Evolutionary conservation across 345 rosid species (phyloP), one percentile per base, ranked within the genome.

Genomic region (Camelina sativa): DNA sequence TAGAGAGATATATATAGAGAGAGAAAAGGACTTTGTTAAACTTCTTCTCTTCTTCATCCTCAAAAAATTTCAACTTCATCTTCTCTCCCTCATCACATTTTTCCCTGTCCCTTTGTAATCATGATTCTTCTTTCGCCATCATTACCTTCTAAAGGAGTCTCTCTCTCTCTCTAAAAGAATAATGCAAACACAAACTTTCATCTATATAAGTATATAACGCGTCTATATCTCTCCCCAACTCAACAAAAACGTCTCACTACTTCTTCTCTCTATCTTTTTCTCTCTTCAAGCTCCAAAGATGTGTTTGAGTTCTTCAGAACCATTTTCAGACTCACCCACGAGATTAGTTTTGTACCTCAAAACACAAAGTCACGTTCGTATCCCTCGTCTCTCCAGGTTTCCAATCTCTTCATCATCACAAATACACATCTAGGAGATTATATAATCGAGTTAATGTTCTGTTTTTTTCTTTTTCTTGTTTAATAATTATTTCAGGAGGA

Each of bases 81-180:
- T 56, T 79, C 82, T 79, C 82, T 76, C 84, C 74, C 76, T 78
- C 83, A 17, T 79, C 81, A 28, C 84, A 82, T 23, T 35, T 82
- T 56, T 69, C 73, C 76, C 82, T 78, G 77, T 78, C 84, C 87
- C 65, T 74, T 73, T 57, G 94, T 84, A 90, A 92, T 88, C 76
- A 88, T 87, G 96, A 84, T 75, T 81, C 83, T 81, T 79, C 74
- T 32, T 71, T 77, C 22, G 80, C 80, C 88, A 89, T 88, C 90
- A 88, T 88, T 86, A 70, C 92, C 57, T 80, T 80, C 78, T 60
- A 72, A 84, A 88, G 76, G 38, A 77, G 40, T 7, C 78, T 76
- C 69, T 74, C 72, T 56, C 78, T 73, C 46, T 37, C 81, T 51
- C 53, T 53, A 70, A 35, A 25, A n/a, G 61, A 59, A 78, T 60